A percentile compares a stretch with the other conserved stretches of the same genome.
These are phyloP conservation scores for Termitomyces sp. DNA, from an alignment of 768 basidiomycete species.

Conservation along the genomic window DNA sequence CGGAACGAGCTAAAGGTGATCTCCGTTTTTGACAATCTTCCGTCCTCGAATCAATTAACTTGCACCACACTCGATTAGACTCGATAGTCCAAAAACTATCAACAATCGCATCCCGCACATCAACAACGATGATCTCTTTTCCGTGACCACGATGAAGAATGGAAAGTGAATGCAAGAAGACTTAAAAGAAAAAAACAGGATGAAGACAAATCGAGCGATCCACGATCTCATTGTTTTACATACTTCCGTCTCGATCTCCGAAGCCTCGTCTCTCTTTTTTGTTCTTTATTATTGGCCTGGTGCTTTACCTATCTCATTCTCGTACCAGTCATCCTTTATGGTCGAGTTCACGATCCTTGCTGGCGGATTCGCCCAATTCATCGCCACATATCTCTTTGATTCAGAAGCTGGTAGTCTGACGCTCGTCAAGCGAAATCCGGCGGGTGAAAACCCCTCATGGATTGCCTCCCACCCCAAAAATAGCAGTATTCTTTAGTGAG, in stretches of 20 bases:
- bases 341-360: slow-evolving; percentile 47
- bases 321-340: slow-evolving; percentile 22
- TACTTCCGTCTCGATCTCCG: background rate
- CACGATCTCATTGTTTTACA: background rate
- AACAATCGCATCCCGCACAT: background rate
- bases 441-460: slow-evolving; percentile 55
- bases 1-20: no score
- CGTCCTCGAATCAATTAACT: no score
- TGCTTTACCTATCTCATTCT: no score
- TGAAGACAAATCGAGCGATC: background rate
- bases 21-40: no score
- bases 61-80: no score
- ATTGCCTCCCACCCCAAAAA: slow-evolving; percentile 51
- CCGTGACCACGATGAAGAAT: no score
- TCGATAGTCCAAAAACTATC: no score
- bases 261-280: background rate
- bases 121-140: background rate
- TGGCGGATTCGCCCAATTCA: slow-evolving; percentile 41
- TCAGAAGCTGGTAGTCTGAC: slow-evolving; percentile 42
- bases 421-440: slow-evolving; percentile 39
- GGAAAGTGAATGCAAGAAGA: background rate
- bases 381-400: slow-evolving; percentile 49
- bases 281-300: background rate
- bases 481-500: slow-evolving; percentile 56
- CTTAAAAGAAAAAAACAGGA: background rate